Percentiles rank a stretch among this genome's conserved stretches.
Conservation (phyloP, 129 eudicot genomes). For the Pittosporum tobira region DNA sequence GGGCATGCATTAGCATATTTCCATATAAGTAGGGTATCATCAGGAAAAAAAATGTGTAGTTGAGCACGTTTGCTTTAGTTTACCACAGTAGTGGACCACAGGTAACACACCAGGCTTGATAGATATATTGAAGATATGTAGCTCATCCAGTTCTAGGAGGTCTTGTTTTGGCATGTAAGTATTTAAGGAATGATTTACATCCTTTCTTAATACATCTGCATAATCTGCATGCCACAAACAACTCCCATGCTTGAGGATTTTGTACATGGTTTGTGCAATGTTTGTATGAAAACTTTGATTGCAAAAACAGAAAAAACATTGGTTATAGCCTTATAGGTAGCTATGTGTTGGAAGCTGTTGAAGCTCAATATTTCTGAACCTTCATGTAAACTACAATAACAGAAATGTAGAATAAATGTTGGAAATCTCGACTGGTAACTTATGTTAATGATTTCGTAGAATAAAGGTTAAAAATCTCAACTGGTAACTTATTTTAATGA, state of each 20-base stretch:
- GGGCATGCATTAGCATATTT: not conserved
- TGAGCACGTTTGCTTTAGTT: not conserved
- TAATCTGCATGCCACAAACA: not conserved
- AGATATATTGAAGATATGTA: not conserved
- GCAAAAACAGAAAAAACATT: too few species aligned
- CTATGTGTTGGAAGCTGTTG: not conserved
- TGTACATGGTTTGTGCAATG: not conserved
- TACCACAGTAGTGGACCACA: not conserved
- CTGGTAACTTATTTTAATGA: too few species aligned
- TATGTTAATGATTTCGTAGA: too few species aligned
- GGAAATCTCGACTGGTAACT: too few species aligned
- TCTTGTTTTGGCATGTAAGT: not conserved
- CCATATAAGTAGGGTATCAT: too few species aligned
- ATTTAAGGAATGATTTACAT: not conserved
- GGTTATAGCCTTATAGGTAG: not conserved
- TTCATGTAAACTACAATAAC: too few species aligned
- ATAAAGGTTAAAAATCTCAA: too few species aligned
- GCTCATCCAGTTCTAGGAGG: not conserved
- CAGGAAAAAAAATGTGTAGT: too few species aligned
- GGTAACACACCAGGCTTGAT: not conserved
- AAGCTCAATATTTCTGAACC: too few species aligned
- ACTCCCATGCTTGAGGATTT: too few species aligned
- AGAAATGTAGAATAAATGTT: too few species aligned
- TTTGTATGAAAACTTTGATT: not conserved
- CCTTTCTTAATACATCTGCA: not conserved